Base-by-base conservation (phyloP, 139 green algal genomes). In the Micromonas commoda region DNA sequence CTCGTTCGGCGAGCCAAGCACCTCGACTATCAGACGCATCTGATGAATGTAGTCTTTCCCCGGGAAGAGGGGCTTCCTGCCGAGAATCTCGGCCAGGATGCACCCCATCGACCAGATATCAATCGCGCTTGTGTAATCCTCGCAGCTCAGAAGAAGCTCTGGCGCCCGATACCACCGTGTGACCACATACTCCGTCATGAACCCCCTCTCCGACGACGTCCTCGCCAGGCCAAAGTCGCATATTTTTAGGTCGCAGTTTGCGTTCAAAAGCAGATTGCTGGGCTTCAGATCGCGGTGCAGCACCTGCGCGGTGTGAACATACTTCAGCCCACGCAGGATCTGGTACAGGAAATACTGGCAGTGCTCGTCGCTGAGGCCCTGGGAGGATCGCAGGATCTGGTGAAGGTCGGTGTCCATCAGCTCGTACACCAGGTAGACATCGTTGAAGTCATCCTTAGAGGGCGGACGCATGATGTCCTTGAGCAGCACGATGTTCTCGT, bases 351-450 rank as follows among this genome's bases (percentile, higher is more conserved):
- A 99, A 85, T 98, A 99, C 83, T 98, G 92, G 57, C 92, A 95
- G 88, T 99, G 96, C 76, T 98, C 94, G 82, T 98, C 93, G 3
- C 90, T 91, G 4, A 99, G 87, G 1, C 89, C 75, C 86, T 99
- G 96, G 0, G 84, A 86, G 34, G 91, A 97, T 45, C 91, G 85
- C 80, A 99, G 97, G 87, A 99, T 98, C 84, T 99, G 96, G 87
- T 99, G 94, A 78, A 99, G 87, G 85, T 99, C 96, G 26, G 96
- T 99, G 88, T 99, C 96, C 96, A 99, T 99, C 19, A 99, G 89
- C 86, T 99, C 96, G 73, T 98, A 97, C 60, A 99, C 92, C 21
- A 98, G 85, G 86, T 99, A 99, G 0, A 99, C 90, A 63, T 99
- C 94, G 67, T 95, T 92, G 81, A 96, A 96, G 29, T 85, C 84